phyloP scores from a whole-genome alignment of 148 eudicot species.

The Vaccinium corymbosum region DNA sequence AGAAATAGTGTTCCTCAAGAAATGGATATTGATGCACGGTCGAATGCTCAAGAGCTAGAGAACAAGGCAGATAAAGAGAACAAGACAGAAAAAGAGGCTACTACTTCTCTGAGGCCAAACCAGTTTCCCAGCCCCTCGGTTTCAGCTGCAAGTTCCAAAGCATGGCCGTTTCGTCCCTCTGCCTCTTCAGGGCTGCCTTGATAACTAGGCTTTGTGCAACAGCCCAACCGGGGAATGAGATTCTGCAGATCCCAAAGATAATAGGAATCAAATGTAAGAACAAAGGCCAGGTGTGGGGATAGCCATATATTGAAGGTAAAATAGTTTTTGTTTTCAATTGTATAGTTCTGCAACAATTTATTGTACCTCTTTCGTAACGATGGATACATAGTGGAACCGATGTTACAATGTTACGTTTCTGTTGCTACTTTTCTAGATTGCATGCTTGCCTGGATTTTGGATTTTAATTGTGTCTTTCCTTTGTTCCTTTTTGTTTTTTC shows the following conservation, averaged over 20 bases:
- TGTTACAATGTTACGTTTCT: too few species aligned
- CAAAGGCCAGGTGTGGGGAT: background rate
- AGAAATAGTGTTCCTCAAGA: conserved; percentile 33
- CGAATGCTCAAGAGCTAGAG: conserved; percentile 36
- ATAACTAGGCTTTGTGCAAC: conserved; percentile 19
- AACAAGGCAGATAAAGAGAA: conserved; percentile 33
- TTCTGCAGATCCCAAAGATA: conserved; percentile 32
- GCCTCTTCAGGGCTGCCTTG: conserved; percentile 24
- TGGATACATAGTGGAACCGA: background rate
- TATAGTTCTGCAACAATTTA: background rate
- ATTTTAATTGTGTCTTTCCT: background rate
- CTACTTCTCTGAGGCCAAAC: conserved; percentile 29
- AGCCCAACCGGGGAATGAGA: conserved; percentile 25
- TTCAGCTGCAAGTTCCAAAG: conserved; percentile 22
- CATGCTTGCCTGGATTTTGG: background rate
- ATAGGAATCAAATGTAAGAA: conserved; percentile 36
- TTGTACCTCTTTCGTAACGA: background rate
- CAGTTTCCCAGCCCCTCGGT: conserved; percentile 32
- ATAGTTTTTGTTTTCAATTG: background rate
- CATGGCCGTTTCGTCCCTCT: conserved; percentile 33
- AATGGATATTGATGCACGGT: conserved; percentile 38
- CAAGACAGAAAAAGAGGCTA: conserved; percentile 29
- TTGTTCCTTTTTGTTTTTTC: background rate
- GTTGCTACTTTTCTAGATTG: background rate
- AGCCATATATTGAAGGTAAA: background rate